A percentile compares a stretch with the other conserved stretches of the same genome.
These are phyloP conservation scores for Penicillium taxi DNA, from an alignment of 495 filamentous ascomycete genomes.

Conservation along the genomic window DNA sequence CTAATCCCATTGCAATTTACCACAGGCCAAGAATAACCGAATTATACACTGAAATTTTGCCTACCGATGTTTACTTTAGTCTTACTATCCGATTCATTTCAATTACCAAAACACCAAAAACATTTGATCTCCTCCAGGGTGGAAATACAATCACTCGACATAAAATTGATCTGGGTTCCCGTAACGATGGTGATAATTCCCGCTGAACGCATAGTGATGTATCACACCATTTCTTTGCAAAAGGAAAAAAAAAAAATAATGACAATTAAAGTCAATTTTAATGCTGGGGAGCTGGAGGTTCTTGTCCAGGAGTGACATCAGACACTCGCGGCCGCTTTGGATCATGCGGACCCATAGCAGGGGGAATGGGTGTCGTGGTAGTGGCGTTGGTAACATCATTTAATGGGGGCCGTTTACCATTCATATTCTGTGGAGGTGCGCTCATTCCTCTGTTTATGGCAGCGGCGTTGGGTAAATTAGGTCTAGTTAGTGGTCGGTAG, in stretches of 20 bases:
- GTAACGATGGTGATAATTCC: constrained; percentile 6
- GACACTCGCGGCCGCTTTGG: constrained; percentile 29
- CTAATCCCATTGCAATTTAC: too few species aligned
- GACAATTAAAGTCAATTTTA: too few species aligned
- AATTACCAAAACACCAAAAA: constrained; percentile 7
- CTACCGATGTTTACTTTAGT: too few species aligned
- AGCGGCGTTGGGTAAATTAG: constrained; percentile 20
- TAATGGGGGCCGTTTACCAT: constrained; percentile 41
- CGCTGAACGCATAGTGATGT: constrained; percentile 11
- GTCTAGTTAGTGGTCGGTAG: constrained; percentile 38
- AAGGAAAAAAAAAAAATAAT: constrained; percentile 1
- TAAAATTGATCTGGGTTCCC: neutral
- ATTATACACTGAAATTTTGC: too few species aligned
- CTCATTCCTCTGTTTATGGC: constrained; percentile 15
- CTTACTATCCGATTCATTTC: too few species aligned
- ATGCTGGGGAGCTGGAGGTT: constrained; percentile 8
- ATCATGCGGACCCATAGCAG: constrained; percentile 18
- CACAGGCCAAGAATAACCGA: too few species aligned
- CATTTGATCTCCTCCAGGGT: neutral
- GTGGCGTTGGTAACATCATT: constrained; percentile 46
- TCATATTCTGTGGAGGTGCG: constrained; percentile 26
- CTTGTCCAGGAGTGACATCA: constrained; percentile 11
- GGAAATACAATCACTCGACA: constrained; percentile 4
- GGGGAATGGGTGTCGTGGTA: constrained; percentile 14
- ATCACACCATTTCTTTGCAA: neutral